phyloP scores from a whole-genome alignment of 768 basidiomycete species.

The Boletus barrowsii region DNA sequence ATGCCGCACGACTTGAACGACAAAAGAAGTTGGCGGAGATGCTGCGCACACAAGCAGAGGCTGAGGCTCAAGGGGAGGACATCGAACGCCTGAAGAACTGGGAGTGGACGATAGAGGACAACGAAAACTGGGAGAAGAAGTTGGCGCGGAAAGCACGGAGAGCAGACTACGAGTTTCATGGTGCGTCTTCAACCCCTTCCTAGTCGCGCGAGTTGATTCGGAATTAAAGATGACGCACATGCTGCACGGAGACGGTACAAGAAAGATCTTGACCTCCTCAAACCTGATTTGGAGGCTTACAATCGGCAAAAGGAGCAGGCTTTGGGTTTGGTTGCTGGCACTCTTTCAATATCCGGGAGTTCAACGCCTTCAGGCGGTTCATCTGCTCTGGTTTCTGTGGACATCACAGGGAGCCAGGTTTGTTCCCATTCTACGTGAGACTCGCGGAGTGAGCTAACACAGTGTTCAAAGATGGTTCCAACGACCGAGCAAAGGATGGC shows the following conservation, averaged over 20 bases:
- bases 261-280: conserved; percentile 84
- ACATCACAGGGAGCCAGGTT: conserved; percentile 44
- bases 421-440: conserved; percentile 19
- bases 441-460: conserved; percentile 7
- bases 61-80: conserved; percentile 90
- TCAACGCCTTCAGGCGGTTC: conserved; percentile 30
- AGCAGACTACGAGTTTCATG: conserved; percentile 89
- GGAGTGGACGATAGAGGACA: conserved; percentile 53
- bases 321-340: conserved; percentile 69
- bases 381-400: conserved; percentile 46
- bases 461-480: conserved; percentile 41
- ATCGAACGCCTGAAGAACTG: conserved; percentile 93
- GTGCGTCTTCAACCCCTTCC: conserved; percentile 41
- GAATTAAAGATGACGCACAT: conserved; percentile 74
- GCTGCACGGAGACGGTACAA: conserved; percentile 88
- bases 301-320: conserved; percentile 87
- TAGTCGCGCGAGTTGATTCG: not conserved
- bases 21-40: conserved; percentile 89
- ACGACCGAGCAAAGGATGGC: conserved; percentile 64
- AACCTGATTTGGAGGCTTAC: conserved; percentile 84
- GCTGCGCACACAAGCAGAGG: conserved; percentile 80
- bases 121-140: conserved; percentile 43
- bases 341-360: conserved; percentile 45
- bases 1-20: conserved; percentile 79
- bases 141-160: conserved; percentile 74